Conservation (phyloP, 306 rosid genomes). For the Cicer bijugum region DNA sequence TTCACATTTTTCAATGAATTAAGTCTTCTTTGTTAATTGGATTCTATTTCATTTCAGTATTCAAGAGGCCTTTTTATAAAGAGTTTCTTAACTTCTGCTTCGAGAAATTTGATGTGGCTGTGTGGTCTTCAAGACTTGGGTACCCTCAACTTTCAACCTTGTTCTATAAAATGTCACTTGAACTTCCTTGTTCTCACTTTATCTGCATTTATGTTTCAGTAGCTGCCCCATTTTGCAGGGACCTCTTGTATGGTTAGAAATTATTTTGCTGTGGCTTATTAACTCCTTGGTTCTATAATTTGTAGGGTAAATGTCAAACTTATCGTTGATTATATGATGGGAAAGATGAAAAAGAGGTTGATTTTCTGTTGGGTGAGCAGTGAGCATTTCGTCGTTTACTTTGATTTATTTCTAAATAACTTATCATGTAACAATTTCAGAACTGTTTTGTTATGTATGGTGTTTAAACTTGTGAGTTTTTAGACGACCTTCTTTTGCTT, state of each 20-base stretch:
- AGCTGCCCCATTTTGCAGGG: background rate
- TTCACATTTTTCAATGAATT: constrained; percentile 3
- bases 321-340: constrained; percentile 62
- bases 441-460: constrained; percentile 3
- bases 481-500: background rate
- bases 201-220: constrained; percentile 7
- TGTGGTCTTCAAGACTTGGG: constrained; percentile 90
- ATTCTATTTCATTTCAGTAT: constrained; percentile 61
- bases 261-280: background rate
- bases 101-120: constrained; percentile 80
- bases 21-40: constrained; percentile 36
- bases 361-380: constrained; percentile 83
- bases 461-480: background rate
- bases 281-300: constrained; percentile 35
- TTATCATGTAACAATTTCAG: background rate
- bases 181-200: background rate
- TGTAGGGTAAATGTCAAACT: constrained; percentile 61
- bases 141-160: constrained; percentile 52
- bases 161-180: constrained; percentile 15
- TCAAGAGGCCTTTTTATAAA: constrained; percentile 75
- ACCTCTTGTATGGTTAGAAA: background rate
- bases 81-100: constrained; percentile 90
- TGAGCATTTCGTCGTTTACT: constrained; percentile 40
- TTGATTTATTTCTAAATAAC: background rate
- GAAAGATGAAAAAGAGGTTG: constrained; percentile 64